These are phyloP conservation scores for Obelidium mucronatum DNA, from an alignment of 192 early-diverging fungal genomes.

Conservation along the genomic window DNA sequence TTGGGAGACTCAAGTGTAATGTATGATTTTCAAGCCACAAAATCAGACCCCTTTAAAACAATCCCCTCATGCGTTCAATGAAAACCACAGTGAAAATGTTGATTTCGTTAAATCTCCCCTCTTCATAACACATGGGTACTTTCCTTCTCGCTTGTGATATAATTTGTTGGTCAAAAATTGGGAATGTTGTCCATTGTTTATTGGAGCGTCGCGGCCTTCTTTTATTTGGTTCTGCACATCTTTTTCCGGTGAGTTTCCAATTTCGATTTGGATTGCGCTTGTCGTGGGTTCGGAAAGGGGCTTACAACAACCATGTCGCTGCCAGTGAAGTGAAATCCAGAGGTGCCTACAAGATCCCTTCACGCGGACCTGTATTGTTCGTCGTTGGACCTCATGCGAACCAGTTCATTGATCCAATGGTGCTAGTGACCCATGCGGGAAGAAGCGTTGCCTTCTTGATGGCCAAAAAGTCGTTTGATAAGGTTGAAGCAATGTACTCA, in stretches of 20 bases:
- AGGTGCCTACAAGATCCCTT: conserved; percentile 50
- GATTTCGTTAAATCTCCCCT: no score
- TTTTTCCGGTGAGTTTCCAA: conserved; percentile 23
- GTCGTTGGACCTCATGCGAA: conserved; percentile 68
- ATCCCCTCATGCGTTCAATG: no score
- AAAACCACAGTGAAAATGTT: no score
- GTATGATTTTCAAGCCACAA: no score
- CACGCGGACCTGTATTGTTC: conserved; percentile 92
- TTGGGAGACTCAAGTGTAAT: no score
- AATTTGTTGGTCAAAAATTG: no score
- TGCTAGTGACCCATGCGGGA: conserved; percentile 82
- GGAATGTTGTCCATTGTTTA: conserved; percentile 18
- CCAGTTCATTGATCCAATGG: conserved; percentile 94
- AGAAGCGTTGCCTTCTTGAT: conserved; percentile 75
- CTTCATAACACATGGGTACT: no score
- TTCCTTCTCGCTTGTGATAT: no score
- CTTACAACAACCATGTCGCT: neutral
- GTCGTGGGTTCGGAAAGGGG: neutral
- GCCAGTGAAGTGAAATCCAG: conserved; percentile 75
- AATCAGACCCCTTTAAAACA: no score
- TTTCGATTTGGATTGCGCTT: neutral
- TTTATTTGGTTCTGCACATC: conserved; percentile 28
- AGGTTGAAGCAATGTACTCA: neutral
- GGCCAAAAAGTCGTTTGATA: conserved; percentile 36
- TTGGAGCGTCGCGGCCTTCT: neutral